Evolutionary conservation across 768 basidiomycete genomes (phyloP).

Genomic region (Agaricus blazei): DNA sequence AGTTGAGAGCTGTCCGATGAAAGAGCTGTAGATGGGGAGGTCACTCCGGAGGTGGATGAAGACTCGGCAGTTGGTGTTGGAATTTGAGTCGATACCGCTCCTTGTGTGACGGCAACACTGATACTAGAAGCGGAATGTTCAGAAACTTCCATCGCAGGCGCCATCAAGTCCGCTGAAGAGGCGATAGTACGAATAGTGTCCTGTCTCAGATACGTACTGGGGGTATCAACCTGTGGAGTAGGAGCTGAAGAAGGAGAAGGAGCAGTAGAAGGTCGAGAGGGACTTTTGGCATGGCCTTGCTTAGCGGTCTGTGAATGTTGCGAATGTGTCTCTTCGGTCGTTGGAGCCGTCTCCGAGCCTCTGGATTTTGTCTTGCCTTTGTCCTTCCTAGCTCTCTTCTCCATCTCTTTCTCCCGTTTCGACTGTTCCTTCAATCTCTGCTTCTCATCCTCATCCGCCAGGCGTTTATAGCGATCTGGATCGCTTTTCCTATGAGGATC

Average conservation of each 20-base stretch:
- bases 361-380: slow-evolving; percentile 17
- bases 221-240: neutral
- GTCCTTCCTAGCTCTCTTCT: slow-evolving; percentile 19
- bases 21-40: too few relatives aligned
- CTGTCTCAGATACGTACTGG: neutral
- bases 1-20: too few relatives aligned
- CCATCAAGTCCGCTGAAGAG: neutral
- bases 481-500: slow-evolving; percentile 35
- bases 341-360: neutral
- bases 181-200: neutral
- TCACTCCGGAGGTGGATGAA: neutral
- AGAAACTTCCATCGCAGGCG: neutral
- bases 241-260: neutral
- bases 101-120: neutral
- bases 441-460: slow-evolving; percentile 18
- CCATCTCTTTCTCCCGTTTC: slow-evolving; percentile 23
- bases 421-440: slow-evolving; percentile 15
- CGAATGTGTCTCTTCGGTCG: neutral
- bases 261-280: neutral
- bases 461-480: slow-evolving; percentile 17
- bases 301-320: neutral
- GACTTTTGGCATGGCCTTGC: neutral
- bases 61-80: neutral
- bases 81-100: neutral
- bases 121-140: neutral